phyloP scores from a whole-genome alignment of 1,284 basidiomycete species.

The Phellopilus nigrolimitatus region DNA sequence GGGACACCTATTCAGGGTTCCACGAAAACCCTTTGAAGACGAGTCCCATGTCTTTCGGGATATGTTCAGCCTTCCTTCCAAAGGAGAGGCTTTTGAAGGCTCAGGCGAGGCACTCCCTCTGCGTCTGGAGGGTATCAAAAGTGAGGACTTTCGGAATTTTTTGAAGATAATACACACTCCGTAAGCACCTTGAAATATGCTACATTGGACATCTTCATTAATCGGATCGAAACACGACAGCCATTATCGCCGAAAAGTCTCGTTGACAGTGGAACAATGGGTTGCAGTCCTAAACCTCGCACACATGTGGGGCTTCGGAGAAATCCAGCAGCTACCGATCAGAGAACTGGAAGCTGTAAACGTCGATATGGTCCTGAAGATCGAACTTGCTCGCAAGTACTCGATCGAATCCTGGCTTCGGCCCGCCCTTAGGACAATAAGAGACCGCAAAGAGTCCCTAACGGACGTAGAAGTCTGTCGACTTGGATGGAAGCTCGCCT shows the following conservation, averaged over 20 bases:
- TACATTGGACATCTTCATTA: background rate
- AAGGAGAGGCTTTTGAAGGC: background rate
- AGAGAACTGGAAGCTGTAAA: background rate
- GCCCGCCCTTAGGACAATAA: background rate
- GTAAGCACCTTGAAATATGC: background rate
- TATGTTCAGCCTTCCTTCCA: slow-evolving; percentile 8
- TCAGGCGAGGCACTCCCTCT: background rate
- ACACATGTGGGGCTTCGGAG: slow-evolving; percentile 11
- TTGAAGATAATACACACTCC: slow-evolving; percentile 1
- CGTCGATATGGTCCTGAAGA: background rate
- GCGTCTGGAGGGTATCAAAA: background rate
- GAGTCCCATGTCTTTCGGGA: slow-evolving; percentile 8
- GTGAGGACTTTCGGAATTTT: slow-evolving; percentile 1
- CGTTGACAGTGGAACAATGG: background rate
- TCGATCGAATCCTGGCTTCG: slow-evolving; percentile 1
- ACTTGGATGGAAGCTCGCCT: slow-evolving; percentile 6
- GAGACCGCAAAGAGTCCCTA: slow-evolving; percentile 1
- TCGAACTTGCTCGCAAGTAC: slow-evolving; percentile 3
- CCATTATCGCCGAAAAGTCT: background rate
- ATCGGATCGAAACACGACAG: slow-evolving; percentile 12
- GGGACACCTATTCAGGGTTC: slow-evolving; percentile 2
- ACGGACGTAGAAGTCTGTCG: slow-evolving; percentile 1
- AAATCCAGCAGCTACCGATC: background rate
- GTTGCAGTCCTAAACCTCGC: slow-evolving; percentile 3
- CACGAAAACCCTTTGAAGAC: background rate